A percentile compares a stretch with the other conserved stretches of the same genome.
phyloP scores from a whole-genome alignment of 352 stramenopile species.

The Thraustochytrium sp. region DNA sequence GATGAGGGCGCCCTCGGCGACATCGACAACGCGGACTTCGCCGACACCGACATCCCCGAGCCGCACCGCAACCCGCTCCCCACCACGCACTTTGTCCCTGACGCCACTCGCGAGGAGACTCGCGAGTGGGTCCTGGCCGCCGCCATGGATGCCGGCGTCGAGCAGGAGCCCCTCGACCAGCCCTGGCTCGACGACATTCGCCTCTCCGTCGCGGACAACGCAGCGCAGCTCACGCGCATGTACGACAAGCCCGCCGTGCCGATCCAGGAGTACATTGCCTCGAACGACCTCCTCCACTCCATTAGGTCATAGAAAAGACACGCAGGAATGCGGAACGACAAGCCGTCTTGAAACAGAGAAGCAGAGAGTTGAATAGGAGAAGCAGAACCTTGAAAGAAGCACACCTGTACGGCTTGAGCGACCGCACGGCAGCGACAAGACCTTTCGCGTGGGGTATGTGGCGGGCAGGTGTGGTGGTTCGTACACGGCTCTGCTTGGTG shows the following conservation, averaged over 20 bases:
- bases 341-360: too few relatives aligned
- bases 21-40: constrained; percentile 87
- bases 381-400: too few relatives aligned
- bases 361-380: too few relatives aligned
- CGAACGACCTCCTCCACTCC: too few relatives aligned
- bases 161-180: constrained; percentile 65
- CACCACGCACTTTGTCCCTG: constrained; percentile 52
- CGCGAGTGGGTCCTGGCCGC: constrained; percentile 87
- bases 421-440: too few relatives aligned
- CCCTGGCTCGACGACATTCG: constrained; percentile 19
- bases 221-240: background rate
- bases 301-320: too few relatives aligned
- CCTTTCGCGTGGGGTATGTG: too few relatives aligned
- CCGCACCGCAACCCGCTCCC: constrained; percentile 58
- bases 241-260: constrained; percentile 41
- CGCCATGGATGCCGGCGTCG: constrained; percentile 88
- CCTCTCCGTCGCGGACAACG: background rate
- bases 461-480: too few relatives aligned
- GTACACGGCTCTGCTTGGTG: too few relatives aligned
- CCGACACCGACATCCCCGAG: constrained; percentile 78
- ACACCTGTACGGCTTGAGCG: too few relatives aligned
- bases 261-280: constrained; percentile 54
- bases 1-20: constrained; percentile 73
- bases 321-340: too few relatives aligned
- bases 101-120: constrained; percentile 80